Evolutionary conservation across 495 filamentous ascomycete genomes (phyloP).

Genomic region (Paragyromitra xinjiangensis): DNA sequence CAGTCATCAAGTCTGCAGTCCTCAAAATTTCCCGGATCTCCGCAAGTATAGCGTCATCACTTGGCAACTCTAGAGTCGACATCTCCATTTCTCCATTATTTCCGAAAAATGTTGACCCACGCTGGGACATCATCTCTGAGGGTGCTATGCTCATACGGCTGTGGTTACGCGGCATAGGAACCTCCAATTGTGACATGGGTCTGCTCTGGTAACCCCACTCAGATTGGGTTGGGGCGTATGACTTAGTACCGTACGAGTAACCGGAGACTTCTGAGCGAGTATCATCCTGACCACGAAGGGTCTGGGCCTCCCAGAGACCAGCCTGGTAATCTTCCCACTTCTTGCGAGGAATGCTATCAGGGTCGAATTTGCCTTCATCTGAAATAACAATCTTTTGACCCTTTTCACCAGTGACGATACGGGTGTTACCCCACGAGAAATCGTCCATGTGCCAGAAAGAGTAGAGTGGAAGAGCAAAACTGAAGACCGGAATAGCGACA

Average conservation of each 20-base stretch:
- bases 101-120: conserved; percentile 62
- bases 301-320: conserved; percentile 95
- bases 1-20: conserved; percentile 92
- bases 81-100: conserved; percentile 72
- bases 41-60: conserved; percentile 85
- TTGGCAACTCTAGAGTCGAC: conserved; percentile 73
- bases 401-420: conserved; percentile 94
- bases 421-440: conserved; percentile 97
- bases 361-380: conserved; percentile 98
- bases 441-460: conserved; percentile 99
- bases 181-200: conserved; percentile 78
- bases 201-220: conserved; percentile 68
- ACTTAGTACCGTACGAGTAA: conserved; percentile 88
- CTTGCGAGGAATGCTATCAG: conserved; percentile 89
- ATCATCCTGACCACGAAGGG: conserved; percentile 73
- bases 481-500: conserved; percentile 89
- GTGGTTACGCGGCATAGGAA: conserved; percentile 56
- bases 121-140: conserved; percentile 73
- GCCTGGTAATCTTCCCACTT: conserved; percentile 99
- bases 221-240: conserved; percentile 69
- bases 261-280: conserved; percentile 87
- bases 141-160: conserved; percentile 80
- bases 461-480: conserved; percentile 89
- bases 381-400: conserved; percentile 92
- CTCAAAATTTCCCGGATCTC: conserved; percentile 94